phyloP scores from a whole-genome alignment of 192 early-diverging fungal species.

The Coemansia sp. region DNA sequence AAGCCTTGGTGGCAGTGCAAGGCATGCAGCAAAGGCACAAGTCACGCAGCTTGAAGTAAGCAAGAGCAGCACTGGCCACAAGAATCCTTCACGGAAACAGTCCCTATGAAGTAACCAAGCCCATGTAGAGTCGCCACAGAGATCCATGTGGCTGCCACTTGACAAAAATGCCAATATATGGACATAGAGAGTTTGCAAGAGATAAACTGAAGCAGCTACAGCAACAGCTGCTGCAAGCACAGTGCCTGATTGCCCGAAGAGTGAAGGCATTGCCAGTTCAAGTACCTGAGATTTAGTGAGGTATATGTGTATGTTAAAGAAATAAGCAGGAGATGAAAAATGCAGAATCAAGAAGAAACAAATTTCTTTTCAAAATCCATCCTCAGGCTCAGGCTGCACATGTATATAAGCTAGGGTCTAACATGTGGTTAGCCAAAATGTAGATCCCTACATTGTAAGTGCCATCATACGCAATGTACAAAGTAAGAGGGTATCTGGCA shows the following conservation, averaged over 20 bases:
- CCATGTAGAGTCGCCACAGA: neutral
- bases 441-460: too few relatives aligned
- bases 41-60: neutral
- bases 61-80: conserved; percentile 28
- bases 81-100: conserved; percentile 11
- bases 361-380: too few relatives aligned
- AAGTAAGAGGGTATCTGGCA: too few relatives aligned
- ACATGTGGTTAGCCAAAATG: too few relatives aligned
- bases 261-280: neutral
- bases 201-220: neutral
- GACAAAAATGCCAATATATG: neutral
- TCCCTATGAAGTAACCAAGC: conserved; percentile 7
- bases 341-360: too few relatives aligned
- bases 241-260: neutral
- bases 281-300: too few relatives aligned
- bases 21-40: neutral
- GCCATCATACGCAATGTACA: too few relatives aligned
- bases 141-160: neutral
- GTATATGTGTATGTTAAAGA: neutral
- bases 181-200: neutral
- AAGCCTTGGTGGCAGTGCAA: neutral
- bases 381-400: too few relatives aligned
- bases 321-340: too few relatives aligned
- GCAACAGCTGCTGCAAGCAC: neutral
- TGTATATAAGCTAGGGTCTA: too few relatives aligned